Evolutionary conservation across 2,329 filamentous ascomycete species (phyloP).

Genomic region (Pseudofabraea citricarpa): DNA sequence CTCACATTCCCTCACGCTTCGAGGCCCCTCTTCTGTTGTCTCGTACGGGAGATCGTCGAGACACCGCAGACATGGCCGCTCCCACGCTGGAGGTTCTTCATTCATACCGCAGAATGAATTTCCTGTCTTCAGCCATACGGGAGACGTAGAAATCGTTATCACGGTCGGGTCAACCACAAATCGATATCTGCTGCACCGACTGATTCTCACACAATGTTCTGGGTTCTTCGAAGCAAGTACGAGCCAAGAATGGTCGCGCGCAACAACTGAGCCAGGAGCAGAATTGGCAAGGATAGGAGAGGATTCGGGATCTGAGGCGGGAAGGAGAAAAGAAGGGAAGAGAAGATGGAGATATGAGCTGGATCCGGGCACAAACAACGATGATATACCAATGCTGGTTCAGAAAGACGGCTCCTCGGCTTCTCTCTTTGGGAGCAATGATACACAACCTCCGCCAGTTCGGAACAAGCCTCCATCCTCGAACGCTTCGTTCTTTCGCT

Average conservation of each 20-base stretch:
- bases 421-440: slow-evolving; percentile 52
- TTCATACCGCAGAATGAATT: slow-evolving; percentile 83
- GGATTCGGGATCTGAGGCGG: slow-evolving; percentile 35
- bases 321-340: slow-evolving; percentile 19
- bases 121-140: slow-evolving; percentile 82
- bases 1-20: slow-evolving; percentile 49
- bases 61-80: slow-evolving; percentile 72
- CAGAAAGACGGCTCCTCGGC: slow-evolving; percentile 58
- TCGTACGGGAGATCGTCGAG: slow-evolving; percentile 48
- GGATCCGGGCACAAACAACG: slow-evolving; percentile 66
- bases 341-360: slow-evolving; percentile 84
- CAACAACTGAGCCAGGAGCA: slow-evolving; percentile 13
- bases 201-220: slow-evolving; percentile 85
- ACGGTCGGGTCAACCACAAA: slow-evolving; percentile 67
- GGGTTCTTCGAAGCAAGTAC: slow-evolving; percentile 90
- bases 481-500: slow-evolving; percentile 74
- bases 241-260: slow-evolving; percentile 68
- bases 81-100: slow-evolving; percentile 68
- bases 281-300: slow-evolving; percentile 49
- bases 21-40: slow-evolving; percentile 57
- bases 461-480: slow-evolving; percentile 59
- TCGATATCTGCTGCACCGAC: slow-evolving; percentile 79
- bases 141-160: slow-evolving; percentile 88
- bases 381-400: slow-evolving; percentile 82
- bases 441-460: slow-evolving; percentile 42